Percentiles rank a stretch among this genome's conserved stretches.
phyloP scores from a whole-genome alignment of 257 asterid genomes.

The Ilex asprella region DNA sequence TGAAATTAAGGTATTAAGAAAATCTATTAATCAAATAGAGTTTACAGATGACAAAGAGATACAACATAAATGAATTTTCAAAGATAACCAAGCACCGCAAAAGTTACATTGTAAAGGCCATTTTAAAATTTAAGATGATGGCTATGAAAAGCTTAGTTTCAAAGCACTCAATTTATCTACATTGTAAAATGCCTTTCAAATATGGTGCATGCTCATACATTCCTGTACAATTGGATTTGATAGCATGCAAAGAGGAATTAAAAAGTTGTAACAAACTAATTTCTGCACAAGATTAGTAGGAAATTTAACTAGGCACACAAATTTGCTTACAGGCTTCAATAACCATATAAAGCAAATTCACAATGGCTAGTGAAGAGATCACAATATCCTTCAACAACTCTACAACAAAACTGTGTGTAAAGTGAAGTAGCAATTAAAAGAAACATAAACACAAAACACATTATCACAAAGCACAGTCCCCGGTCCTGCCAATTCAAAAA shows the following conservation, averaged over 20 bases:
- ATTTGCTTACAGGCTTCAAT: no score
- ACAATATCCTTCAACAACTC: background rate
- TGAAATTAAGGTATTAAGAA: constrained; percentile 22
- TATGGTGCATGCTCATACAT: no score
- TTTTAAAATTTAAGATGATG: background rate
- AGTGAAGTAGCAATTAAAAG: constrained; percentile 95
- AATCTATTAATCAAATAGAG: constrained; percentile 13
- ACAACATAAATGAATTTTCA: background rate
- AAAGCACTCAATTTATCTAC: background rate
- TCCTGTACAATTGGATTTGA: background rate
- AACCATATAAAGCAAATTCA: background rate
- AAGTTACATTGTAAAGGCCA: no score
- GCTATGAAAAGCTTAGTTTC: background rate
- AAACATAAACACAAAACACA: constrained; percentile 83
- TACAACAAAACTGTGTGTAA: constrained; percentile 59
- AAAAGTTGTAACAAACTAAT: background rate
- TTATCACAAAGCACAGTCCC: constrained; percentile 90
- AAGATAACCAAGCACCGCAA: background rate
- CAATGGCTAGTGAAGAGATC: background rate
- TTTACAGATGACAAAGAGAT: background rate
- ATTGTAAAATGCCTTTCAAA: no score
- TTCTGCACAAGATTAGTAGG: background rate
- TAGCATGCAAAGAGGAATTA: background rate
- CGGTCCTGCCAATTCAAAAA: constrained; percentile 56
- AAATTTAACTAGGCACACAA: no score